A percentile compares a stretch with the other conserved stretches of the same genome.
Evolutionary conservation across 768 basidiomycete species (phyloP).

Genomic region (Naematelia encephala): DNA sequence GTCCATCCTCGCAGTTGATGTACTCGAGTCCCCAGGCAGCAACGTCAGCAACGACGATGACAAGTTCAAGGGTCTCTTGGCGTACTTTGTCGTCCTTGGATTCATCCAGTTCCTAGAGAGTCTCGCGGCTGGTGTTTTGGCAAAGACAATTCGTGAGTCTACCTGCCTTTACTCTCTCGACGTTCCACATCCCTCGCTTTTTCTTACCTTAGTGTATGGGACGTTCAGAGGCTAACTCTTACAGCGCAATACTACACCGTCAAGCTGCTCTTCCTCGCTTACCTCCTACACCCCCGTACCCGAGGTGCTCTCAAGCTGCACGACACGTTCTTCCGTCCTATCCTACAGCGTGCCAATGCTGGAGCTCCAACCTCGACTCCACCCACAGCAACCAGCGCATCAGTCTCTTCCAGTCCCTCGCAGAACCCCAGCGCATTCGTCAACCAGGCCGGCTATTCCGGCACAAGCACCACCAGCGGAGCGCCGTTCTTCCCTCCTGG

Average conservation of each 20-base stretch:
- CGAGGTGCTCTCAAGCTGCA: constrained; percentile 34
- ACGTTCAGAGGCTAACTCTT: neutral
- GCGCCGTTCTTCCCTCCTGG: neutral
- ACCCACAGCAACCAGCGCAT: constrained; percentile 4
- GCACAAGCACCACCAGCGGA: neutral
- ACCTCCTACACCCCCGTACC: constrained; percentile 41
- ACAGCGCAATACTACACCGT: constrained; percentile 46
- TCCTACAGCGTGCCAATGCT: constrained; percentile 9
- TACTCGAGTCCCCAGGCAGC: constrained; percentile 21
- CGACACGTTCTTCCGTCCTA: constrained; percentile 22
- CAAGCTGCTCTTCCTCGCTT: constrained; percentile 45
- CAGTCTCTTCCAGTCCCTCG: constrained; percentile 5
- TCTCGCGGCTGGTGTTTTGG: constrained; percentile 34
- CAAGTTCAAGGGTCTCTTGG: constrained; percentile 26
- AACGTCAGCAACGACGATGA: constrained; percentile 19
- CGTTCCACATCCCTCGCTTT: neutral
- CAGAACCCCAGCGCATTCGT: constrained; percentile 6
- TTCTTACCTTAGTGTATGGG: neutral
- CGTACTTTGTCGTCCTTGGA: constrained; percentile 41
- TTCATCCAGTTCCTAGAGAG: constrained; percentile 38
- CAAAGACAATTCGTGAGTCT: constrained; percentile 36
- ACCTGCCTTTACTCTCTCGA: neutral
- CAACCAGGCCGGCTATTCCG: neutral
- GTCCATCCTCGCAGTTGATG: constrained; percentile 27
- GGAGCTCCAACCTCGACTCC: constrained; percentile 15